A percentile compares a stretch with the other conserved stretches of the same genome.
Conservation (phyloP, 1,284 basidiomycete genomes). For the Moesziomyces sp. region DNA sequence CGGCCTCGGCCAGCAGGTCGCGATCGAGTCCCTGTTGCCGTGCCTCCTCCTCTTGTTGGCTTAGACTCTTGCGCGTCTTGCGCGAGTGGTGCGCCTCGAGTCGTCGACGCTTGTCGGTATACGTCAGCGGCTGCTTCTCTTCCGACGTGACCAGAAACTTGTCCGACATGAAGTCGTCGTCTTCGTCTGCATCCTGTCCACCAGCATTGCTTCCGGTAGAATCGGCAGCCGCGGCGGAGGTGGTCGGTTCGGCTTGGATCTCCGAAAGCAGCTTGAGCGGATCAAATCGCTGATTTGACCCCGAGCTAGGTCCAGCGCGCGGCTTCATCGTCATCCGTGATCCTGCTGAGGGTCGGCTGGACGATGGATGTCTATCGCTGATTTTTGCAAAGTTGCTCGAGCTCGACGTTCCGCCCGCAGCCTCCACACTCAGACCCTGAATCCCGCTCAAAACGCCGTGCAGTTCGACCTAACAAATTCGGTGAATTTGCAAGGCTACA, state of each 20-base stretch:
- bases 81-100: conserved; percentile 21
- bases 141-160: conserved; percentile 22
- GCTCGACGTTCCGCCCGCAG: neutral
- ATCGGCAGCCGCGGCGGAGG: neutral
- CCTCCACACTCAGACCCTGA: neutral
- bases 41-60: conserved; percentile 30
- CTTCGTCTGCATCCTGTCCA: conserved; percentile 23
- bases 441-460: neutral
- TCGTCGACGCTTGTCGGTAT: conserved; percentile 24
- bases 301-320: neutral
- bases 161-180: conserved; percentile 47
- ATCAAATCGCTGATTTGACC: conserved; percentile 4
- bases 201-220: neutral
- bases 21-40: conserved; percentile 34
- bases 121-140: conserved; percentile 24
- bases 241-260: conserved; percentile 11
- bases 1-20: conserved; percentile 43
- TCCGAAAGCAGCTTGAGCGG: conserved; percentile 20
- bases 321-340: neutral
- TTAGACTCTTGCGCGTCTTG: conserved; percentile 10
- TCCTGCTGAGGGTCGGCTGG: neutral
- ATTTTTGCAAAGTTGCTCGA: neutral
- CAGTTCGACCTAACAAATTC: too few relatives aligned
- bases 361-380: neutral
- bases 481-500: neutral